Conservation (phyloP, 192 early-diverging fungal species). For the Rhizoclosmatium globosum region DNA sequence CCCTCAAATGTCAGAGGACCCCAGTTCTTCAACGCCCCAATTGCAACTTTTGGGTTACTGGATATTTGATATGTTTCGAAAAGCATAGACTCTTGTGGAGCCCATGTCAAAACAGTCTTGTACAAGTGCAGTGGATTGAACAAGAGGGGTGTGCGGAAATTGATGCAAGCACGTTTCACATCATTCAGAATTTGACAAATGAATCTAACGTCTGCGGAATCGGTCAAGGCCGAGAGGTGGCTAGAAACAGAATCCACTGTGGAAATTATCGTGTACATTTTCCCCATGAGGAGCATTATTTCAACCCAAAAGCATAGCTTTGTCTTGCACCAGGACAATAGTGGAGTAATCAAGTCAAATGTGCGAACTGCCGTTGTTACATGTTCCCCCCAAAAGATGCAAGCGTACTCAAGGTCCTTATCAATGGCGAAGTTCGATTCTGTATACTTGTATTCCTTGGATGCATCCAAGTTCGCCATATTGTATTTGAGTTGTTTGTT, state of each 20-base stretch:
- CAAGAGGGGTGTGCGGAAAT: neutral
- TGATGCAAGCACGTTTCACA: neutral
- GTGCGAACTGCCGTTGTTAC: neutral
- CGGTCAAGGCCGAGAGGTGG: neutral
- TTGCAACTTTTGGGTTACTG: neutral
- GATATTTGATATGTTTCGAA: neutral
- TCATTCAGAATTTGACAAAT: neutral
- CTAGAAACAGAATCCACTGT: neutral
- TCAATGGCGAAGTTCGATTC: neutral
- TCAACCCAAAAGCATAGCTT: constrained; percentile 1
- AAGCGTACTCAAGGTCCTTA: constrained; percentile 4
- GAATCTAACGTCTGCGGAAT: neutral
- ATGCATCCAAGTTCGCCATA: constrained; percentile 22
- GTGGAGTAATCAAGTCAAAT: neutral
- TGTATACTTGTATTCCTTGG: neutral
- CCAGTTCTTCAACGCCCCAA: neutral
- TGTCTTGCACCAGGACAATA: neutral
- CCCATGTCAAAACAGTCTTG: neutral
- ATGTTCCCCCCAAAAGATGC: neutral
- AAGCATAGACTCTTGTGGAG: neutral
- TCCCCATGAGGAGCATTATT: constrained; percentile 4
- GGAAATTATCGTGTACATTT: neutral
- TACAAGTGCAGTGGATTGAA: constrained; percentile 17
- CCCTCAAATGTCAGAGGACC: neutral
- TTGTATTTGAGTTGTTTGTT: neutral